Evolutionary conservation across 2,329 filamentous ascomycete species (phyloP), one percentile per base, ranked within the genome.

Genomic region (Fusarium floridanum): DNA sequence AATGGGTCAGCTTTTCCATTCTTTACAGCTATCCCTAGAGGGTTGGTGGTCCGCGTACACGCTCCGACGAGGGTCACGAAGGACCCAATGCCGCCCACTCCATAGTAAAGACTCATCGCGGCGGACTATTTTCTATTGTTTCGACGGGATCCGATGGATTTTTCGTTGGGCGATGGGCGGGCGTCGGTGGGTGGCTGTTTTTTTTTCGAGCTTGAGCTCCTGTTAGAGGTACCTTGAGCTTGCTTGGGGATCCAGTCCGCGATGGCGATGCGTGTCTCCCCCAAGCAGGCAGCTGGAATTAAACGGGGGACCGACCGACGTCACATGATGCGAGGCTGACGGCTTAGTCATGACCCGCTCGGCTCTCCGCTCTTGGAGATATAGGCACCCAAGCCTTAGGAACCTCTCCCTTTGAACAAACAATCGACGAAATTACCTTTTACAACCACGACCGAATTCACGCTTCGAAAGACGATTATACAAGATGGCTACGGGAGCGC

Each of bases 41-140:
- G 67, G 62, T 10, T 32, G 29, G 29, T 32, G 29, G 29, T 62
- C 71, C 65, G 86, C 94, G 84, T 90, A 97, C 94, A 97, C 84
- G 91, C 87, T 88, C 93, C 94, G 79, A 95, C 91, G 70, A 97
- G 88, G 67, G 89, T 86, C 79, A 95, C 86, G 81, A 93, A 91
- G 78, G 91, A 88, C 79, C 89, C 89, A 81, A 91, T 88, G 84
- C 91, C 90, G 84, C 92, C 91, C 79, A 90, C 84, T 80, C 92
- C 91, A 86, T 96, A 95, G 72, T 82, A 85, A 82, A 93, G 88
- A 89, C 91, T 91, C 94, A 96, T 96, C 72, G 80, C 84, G 81
- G 68, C 80, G 79, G 74, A 20, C 71, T 80, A 68, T 70, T 61
- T 75, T 64, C 37, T 76, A 56, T 68, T 76, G 45, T 72, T 67